Percentiles rank a stretch among this genome's conserved stretches.
phyloP scores from a whole-genome alignment of 805 yeast genomes.

The Myxozyma neotropica region DNA sequence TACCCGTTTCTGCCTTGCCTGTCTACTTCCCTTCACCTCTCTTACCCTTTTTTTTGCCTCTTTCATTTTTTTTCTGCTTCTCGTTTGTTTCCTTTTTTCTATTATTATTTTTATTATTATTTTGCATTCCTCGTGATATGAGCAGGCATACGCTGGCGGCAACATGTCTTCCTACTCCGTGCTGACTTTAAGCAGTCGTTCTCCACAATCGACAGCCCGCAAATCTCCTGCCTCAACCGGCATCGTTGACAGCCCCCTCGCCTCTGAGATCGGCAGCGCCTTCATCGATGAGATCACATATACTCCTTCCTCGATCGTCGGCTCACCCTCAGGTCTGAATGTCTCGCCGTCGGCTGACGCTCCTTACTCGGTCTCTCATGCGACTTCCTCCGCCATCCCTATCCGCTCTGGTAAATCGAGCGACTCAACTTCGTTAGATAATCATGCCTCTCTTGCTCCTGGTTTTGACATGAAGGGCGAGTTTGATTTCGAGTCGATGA shows the following conservation, averaged over 20 bases:
- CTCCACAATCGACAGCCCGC: constrained; percentile 8
- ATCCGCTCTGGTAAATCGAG: constrained; percentile 11
- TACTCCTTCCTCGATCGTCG: constrained; percentile 36
- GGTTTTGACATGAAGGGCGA: constrained; percentile 20
- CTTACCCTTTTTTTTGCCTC: not conserved
- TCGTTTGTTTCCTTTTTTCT: no score
- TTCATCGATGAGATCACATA: constrained; percentile 35
- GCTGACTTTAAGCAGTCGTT: constrained; percentile 11
- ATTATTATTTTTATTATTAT: no score
- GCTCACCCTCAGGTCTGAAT: constrained; percentile 34
- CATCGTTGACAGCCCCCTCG: constrained; percentile 21
- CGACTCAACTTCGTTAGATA: not conserved
- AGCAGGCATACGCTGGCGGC: no score
- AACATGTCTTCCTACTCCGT: not conserved
- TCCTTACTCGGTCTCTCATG: constrained; percentile 19
- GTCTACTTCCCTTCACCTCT: not conserved
- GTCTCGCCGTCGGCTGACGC: constrained; percentile 16
- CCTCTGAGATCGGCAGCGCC: constrained; percentile 23
- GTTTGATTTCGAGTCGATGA: constrained; percentile 21
- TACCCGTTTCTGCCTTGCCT: not conserved
- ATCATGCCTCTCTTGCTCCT: constrained; percentile 9
- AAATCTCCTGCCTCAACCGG: constrained; percentile 13
- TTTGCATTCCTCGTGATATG: no score
- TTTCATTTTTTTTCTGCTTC: not conserved
- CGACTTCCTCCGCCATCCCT: constrained; percentile 30